Evolutionary conservation across 1,139 yeast species (phyloP).

Genomic region (Arxiozyma telluris): DNA sequence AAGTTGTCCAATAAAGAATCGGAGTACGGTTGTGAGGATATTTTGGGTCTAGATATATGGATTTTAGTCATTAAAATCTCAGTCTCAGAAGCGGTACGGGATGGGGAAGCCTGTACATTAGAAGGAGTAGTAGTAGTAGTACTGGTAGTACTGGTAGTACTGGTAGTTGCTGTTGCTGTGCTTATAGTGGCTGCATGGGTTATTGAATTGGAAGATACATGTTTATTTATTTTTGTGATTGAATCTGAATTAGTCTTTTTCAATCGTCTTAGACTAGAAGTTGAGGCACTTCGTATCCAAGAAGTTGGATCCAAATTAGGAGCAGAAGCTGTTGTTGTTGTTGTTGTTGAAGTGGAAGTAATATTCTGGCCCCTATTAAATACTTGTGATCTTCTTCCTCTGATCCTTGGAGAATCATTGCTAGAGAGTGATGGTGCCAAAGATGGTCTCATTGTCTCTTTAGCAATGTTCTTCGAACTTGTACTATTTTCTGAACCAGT

Average conservation of each 20-base stretch:
- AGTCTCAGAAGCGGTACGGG: background rate
- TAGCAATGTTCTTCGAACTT: background rate
- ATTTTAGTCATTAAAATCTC: background rate
- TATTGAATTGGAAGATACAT: too few species aligned
- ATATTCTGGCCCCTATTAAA: background rate
- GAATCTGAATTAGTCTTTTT: background rate
- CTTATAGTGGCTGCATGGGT: too few species aligned
- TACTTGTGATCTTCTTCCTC: constrained; percentile 6
- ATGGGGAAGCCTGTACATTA: too few species aligned
- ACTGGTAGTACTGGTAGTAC: background rate
- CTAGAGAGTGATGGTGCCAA: background rate
- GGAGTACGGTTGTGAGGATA: background rate
- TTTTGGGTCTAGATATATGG: background rate
- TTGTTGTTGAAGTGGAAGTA: background rate
- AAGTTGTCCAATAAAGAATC: background rate
- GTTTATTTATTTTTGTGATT: too few species aligned
- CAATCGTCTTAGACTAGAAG: constrained; percentile 5
- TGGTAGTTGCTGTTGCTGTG: background rate
- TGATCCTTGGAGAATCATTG: background rate
- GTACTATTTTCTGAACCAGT: too few species aligned
- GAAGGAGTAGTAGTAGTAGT: background rate
- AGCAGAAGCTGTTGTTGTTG: background rate
- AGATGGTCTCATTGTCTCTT: background rate
- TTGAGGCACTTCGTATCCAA: constrained; percentile 10
- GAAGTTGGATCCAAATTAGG: background rate